A percentile compares a stretch with the other conserved stretches of the same genome.
phyloP scores from a whole-genome alignment of 192 early-diverging fungal species.

The Entomortierella chlamydospora region DNA sequence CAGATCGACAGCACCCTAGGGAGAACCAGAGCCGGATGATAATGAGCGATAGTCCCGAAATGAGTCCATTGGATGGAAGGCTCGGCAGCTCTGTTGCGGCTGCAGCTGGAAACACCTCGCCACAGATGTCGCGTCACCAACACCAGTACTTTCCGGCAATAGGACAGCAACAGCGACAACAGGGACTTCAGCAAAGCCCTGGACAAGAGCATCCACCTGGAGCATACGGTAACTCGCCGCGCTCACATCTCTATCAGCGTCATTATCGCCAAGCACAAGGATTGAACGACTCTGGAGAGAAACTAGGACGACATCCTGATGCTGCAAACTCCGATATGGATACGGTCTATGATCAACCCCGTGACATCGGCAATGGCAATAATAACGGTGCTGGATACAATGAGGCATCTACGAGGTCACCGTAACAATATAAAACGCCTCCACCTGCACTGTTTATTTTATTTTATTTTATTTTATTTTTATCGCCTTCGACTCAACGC shows the following conservation, averaged over 20 bases:
- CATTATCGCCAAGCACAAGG: too few species aligned
- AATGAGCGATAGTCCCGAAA: constrained; percentile 20
- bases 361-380: background rate
- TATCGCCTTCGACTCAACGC: too few species aligned
- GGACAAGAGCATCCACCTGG: background rate
- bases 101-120: background rate
- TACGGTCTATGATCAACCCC: background rate
- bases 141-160: background rate
- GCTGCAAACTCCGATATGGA: constrained; percentile 8
- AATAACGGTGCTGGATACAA: background rate
- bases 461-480: too few species aligned
- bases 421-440: too few species aligned
- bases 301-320: too few species aligned
- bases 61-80: background rate
- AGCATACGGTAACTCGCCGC: background rate
- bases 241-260: too few species aligned
- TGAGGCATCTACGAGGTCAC: background rate
- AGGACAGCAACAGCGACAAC: background rate
- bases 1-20: background rate
- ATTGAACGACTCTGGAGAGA: too few species aligned
- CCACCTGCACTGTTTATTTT: too few species aligned
- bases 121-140: constrained; percentile 2
- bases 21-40: background rate
- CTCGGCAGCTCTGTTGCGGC: background rate
- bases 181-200: background rate